Evolutionary conservation across 306 rosid species (phyloP), one percentile per base, ranked within the genome.

Genomic region (Quercus dentata): DNA sequence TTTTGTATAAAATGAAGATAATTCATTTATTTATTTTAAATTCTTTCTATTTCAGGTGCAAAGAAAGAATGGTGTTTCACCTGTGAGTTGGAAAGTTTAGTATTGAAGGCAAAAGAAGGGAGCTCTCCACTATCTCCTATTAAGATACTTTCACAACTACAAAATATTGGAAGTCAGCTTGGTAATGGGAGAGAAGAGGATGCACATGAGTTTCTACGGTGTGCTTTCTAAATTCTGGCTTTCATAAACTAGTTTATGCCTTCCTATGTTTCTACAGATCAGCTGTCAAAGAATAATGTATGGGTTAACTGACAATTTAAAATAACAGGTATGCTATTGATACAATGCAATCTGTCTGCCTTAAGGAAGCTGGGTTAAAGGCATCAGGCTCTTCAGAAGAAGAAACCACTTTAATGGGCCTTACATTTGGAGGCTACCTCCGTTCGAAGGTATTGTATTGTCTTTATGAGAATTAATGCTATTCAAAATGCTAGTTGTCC

Each of bases 181-280:
- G 88, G 92, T 78, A 90, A 83, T 82, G 99, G 99, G 69, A 91
- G 87, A 85, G 98, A 95, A 88, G 98, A 95, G 88, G 99, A 95
- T 75, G 98, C 99, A 28, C 99, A 95, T 68, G 99, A 95, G 74
- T 95, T 95, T 86, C 79, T 95, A 74, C 91, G 99, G 98, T 95
- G 56, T 62, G 80, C 38, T 74, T 69, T 56, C 76, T 76, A 46
- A 52, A 27, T 72, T 58, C 75, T 76, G 54, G 31, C 71, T 28
- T 20, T 4, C 68, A 76, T 80, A 38, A 51, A 56, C 46, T 51
- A 35, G 33, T 71, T 28, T 69, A 52, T 62, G 73, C 52, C 63
- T 70, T 19, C 23, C 20, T 63, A 81, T 44, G 44, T 59, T 58
- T 69, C 27, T 74, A 57, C 75, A 71, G 59, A 82, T 79, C 62